These are phyloP conservation scores for Penicillium malachiteum DNA, from an alignment of 495 filamentous ascomycete genomes.

Conservation along the genomic window DNA sequence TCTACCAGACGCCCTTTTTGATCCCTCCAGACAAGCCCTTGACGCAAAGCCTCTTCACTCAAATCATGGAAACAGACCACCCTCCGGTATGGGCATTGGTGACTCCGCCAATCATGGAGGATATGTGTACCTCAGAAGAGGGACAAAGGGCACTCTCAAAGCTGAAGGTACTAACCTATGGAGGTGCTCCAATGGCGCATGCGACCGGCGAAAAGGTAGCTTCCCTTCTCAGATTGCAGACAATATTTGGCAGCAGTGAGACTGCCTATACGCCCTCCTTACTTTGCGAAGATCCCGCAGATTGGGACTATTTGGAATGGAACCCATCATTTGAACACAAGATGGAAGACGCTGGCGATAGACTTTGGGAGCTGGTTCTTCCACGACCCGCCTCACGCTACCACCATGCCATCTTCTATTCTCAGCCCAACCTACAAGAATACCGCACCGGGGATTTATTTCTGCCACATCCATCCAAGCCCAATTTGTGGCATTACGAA, in stretches of 20 bases:
- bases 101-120: slow-evolving; percentile 1
- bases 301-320: slow-evolving; percentile 53
- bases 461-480: slow-evolving; percentile 30
- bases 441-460: slow-evolving; percentile 59
- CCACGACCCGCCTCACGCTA: neutral
- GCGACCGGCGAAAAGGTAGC: slow-evolving; percentile 14
- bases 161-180: slow-evolving; percentile 5
- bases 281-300: slow-evolving; percentile 27
- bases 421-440: slow-evolving; percentile 42
- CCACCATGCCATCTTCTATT: slow-evolving; percentile 10
- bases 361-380: slow-evolving; percentile 44
- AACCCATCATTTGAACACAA: slow-evolving; percentile 44
- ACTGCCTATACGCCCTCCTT: slow-evolving; percentile 11
- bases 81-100: neutral
- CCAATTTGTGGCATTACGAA: slow-evolving; percentile 26
- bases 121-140: slow-evolving; percentile 14
- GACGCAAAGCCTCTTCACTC: slow-evolving; percentile 7
- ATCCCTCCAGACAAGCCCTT: slow-evolving; percentile 14
- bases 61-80: neutral
- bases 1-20: slow-evolving; percentile 15
- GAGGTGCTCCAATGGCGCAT: slow-evolving; percentile 17
- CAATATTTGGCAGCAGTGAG: slow-evolving; percentile 23
- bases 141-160: slow-evolving; percentile 4
- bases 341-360: slow-evolving; percentile 35
- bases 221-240: slow-evolving; percentile 5